Conservation (phyloP, 2,329 filamentous ascomycete genomes). For the Trichophyton schoenleinii region DNA sequence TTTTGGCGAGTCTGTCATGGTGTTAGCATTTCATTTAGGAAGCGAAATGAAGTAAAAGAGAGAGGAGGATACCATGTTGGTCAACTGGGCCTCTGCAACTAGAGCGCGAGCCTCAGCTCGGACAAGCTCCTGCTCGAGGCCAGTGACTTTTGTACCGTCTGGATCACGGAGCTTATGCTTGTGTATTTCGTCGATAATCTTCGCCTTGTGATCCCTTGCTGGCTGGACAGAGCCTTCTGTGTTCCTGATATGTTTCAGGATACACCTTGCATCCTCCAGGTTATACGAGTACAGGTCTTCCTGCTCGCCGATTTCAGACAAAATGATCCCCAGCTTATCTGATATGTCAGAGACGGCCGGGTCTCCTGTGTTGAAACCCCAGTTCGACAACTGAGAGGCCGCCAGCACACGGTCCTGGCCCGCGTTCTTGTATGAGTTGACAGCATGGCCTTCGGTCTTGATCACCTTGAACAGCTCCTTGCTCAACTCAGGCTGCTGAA, state of each 20-base stretch:
- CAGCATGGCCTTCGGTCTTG: conserved; percentile 85
- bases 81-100: conserved; percentile 91
- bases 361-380: conserved; percentile 85
- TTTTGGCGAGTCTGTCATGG: conserved; percentile 72
- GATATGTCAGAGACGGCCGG: conserved; percentile 78
- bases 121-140: conserved; percentile 90
- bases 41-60: background rate
- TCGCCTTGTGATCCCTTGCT: conserved; percentile 70
- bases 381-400: conserved; percentile 84
- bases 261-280: conserved; percentile 67
- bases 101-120: conserved; percentile 90
- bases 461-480: conserved; percentile 83
- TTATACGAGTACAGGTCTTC: conserved; percentile 79
- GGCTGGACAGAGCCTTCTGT: conserved; percentile 93
- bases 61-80: conserved; percentile 61
- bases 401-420: conserved; percentile 73
- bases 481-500: conserved; percentile 74
- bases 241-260: conserved; percentile 87
- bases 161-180: conserved; percentile 88
- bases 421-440: conserved; percentile 71
- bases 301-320: conserved; percentile 87
- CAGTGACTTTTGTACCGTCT: conserved; percentile 64
- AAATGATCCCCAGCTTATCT: conserved; percentile 86
- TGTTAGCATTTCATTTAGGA: conserved; percentile 6
- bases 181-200: conserved; percentile 85